A percentile compares a stretch with the other conserved stretches of the same genome.
Evolutionary conservation across 2,329 filamentous ascomycete species (phyloP).

Genomic region (Calonectria montana): DNA sequence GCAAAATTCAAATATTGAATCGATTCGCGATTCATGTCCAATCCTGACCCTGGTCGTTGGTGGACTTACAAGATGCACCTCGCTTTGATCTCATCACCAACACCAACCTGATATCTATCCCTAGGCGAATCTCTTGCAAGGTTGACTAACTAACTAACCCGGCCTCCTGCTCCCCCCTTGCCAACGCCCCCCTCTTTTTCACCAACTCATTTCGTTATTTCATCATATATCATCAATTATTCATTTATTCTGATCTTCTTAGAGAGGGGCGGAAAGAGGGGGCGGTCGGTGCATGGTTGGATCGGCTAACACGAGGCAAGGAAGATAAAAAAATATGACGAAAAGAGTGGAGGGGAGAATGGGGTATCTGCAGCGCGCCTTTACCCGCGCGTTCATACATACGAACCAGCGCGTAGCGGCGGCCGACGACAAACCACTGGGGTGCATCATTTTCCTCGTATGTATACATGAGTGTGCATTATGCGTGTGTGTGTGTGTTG

Average conservation of each 20-base stretch:
- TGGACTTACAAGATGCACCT: background rate
- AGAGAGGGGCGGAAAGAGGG: too few species aligned
- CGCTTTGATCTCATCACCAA: background rate
- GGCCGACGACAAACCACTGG: background rate
- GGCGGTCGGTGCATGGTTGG: background rate
- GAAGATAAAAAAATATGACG: background rate
- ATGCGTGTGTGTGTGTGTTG: too few species aligned
- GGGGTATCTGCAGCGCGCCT: background rate
- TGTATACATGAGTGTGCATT: too few species aligned
- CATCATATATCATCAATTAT: background rate
- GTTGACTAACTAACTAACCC: background rate
- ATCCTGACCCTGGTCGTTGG: background rate
- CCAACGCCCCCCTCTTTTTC: too few species aligned
- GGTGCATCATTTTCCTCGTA: too few species aligned
- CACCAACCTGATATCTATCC: background rate
- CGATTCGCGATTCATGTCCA: conserved; percentile 3
- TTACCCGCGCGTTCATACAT: background rate
- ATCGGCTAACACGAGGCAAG: background rate
- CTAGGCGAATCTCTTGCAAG: background rate
- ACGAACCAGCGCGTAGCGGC: background rate
- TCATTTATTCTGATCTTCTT: background rate
- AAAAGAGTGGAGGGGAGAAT: background rate
- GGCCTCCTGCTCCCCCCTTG: too few species aligned
- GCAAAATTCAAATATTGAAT: background rate
- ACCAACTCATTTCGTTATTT: background rate